Conservation (phyloP, 1,284 basidiomycete genomes). For the Trichosporon ovoides region DNA sequence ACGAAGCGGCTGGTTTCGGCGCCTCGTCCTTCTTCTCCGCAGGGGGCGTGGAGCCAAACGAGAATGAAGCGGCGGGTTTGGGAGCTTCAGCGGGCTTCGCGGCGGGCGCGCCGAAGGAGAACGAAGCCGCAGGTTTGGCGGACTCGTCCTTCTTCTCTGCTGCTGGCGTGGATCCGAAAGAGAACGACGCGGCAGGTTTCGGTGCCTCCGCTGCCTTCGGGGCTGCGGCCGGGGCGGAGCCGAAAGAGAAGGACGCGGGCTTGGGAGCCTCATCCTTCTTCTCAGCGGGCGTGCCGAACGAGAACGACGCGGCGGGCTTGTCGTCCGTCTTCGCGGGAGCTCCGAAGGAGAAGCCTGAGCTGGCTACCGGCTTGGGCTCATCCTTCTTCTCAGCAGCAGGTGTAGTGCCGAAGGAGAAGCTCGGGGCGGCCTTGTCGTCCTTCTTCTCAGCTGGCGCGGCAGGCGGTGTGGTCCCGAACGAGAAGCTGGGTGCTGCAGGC, state of each 20-base stretch:
- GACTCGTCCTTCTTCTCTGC: neutral
- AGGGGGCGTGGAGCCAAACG: constrained; percentile 3
- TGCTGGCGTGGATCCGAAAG: neutral
- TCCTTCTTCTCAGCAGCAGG: neutral
- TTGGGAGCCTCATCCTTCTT: constrained; percentile 5
- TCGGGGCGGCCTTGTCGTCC: neutral
- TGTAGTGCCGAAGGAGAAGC: neutral
- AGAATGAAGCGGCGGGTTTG: neutral
- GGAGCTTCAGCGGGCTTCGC: neutral
- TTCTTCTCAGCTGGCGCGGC: neutral
- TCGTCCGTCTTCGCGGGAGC: neutral
- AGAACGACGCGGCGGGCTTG: neutral
- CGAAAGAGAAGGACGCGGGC: constrained; percentile 3
- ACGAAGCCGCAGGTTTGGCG: neutral
- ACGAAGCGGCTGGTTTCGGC: neutral
- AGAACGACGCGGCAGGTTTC: constrained; percentile 2
- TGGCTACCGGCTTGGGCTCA: no score
- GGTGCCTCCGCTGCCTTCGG: neutral
- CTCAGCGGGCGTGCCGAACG: constrained; percentile 4
- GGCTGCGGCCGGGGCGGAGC: neutral
- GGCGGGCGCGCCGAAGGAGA: constrained; percentile 1
- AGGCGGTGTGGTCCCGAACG: neutral
- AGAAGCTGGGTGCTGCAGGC: neutral
- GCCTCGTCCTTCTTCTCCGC: neutral
- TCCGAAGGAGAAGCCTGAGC: no score